Base-by-base conservation (phyloP, 2,329 filamentous ascomycete species). In the Colletotrichum somersetense region DNA sequence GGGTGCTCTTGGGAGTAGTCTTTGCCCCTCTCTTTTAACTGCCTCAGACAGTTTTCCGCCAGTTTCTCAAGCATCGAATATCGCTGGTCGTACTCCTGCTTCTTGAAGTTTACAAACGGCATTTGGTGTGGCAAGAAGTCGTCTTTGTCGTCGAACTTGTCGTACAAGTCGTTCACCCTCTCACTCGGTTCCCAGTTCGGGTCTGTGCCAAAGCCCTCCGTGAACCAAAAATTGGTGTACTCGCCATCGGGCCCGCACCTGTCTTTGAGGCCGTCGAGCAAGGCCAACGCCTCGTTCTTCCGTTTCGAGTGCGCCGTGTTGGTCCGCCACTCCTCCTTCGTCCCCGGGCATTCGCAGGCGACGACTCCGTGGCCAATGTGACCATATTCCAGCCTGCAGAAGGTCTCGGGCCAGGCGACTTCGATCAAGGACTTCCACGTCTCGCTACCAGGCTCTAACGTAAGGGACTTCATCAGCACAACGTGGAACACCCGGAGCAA, bases 401-500 rank as follows among this genome's bases (percentile, higher is more conserved):
- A 72, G 12, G 61, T 70, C 48, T 72, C 70, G 11, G 59, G 70
- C 70, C 66, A 72, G 40, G 46, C 61, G 26, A 12, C n/a, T 8
- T 11, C 5, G n/a, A 72, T 63, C 6, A 46, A 14, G 14, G 48
- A 33, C 12, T 26, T 12, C 70, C 70, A 70, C 3, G 30, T 40
- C 2, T 5, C 3, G 14, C 12, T n/a, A n/a, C 50, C 30, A 10
- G 33, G 2, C 2, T n/a, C 3, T n/a, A 62, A 23, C 12, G 44
- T 18, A 7, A 63, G 11, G 3, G 35, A 44, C 59, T 40, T 72
- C 30, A 23, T 30, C 26, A 72, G 58, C 11, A 72, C 14, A 3
- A 38, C 16, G 7, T 50, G 35, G 16, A 57, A 10, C 33, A 72
- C 18, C 2, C 18, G 16, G 40, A 72, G 58, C n/a, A 72, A 46